Base-by-base conservation (phyloP, 2,329 filamentous ascomycete genomes). In the Iodosphaeria phyllophila region DNA sequence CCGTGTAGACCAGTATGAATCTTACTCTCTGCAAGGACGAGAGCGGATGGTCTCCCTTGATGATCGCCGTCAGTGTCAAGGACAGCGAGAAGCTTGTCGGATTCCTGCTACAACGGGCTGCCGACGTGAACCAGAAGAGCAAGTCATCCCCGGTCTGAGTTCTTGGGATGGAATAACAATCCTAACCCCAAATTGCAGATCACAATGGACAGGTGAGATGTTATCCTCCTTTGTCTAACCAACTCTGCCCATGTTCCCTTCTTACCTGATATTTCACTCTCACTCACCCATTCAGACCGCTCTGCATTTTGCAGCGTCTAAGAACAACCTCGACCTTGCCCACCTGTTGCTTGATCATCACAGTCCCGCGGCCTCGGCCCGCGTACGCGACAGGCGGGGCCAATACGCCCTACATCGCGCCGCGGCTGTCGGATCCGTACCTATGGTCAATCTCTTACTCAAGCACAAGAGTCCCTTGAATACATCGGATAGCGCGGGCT, bases 351-450 rank as follows among this genome's bases (percentile, higher is more conserved):
- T 98, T 19, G 60, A 64, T 11, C n/a, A n/a, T n/a, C 61, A 71
- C 37, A 75, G 77, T 29, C 59, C 62, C 0, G 53, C 64, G 1
- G 86, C 82, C 8, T 82, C 74, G 4, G 68, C 83, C 2, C 61
- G 86, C 14, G 62, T 84, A 3, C 79, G 79, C 34, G 89, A 98
- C 45, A 77, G 69, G 41, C 67, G 83, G 16, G 79, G 80, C n/a
- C 86, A 93, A 44, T 70, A 93, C 29, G 66, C 91, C 5, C 63
- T 98, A 14, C 91, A 98, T 49, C 71, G 89, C 11, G 89, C 89
- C 3, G 86, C 89, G 0, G 86, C 89, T 3, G 69, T 83, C 4
- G 91, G 91, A 5, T 86, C 76, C 4, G 66, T 76, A n/a, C 83
- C 86, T 5, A 82, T 98, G 54, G 60, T 92, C 23, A 76, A 72